Evolutionary conservation across 2,329 filamentous ascomycete genomes (phyloP).

Genomic region (Alternaria conjuncta): DNA sequence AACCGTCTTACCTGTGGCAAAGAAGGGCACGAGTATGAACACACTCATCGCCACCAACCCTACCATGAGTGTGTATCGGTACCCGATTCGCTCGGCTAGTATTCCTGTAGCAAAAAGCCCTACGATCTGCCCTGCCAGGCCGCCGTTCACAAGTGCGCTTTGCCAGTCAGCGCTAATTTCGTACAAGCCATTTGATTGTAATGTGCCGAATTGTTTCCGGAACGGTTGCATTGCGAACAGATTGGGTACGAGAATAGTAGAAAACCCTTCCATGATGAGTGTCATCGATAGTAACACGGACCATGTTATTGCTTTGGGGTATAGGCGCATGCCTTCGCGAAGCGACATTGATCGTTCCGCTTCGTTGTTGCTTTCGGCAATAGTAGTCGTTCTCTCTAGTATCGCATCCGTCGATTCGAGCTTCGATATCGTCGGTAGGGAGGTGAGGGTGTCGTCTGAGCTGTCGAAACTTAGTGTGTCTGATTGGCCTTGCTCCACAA

Average conservation of each 20-base stretch:
- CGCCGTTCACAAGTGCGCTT: constrained; percentile 50
- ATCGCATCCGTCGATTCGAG: background rate
- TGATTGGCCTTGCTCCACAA: background rate
- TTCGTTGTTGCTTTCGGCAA: background rate
- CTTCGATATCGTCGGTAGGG: background rate
- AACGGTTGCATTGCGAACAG: constrained; percentile 62
- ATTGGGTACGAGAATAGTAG: constrained; percentile 77
- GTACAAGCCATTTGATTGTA: constrained; percentile 26
- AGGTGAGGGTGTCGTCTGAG: background rate
- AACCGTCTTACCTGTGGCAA: constrained; percentile 14
- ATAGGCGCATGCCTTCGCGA: constrained; percentile 73
- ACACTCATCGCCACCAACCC: constrained; percentile 12
- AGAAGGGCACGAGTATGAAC: constrained; percentile 23
- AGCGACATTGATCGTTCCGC: constrained; percentile 52
- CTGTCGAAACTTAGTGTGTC: background rate
- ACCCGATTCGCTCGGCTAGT: constrained; percentile 49
- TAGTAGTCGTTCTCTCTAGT: background rate
- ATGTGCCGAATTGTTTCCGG: constrained; percentile 43
- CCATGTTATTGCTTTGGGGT: constrained; percentile 86
- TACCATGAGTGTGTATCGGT: constrained; percentile 20
- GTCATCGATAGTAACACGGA: constrained; percentile 81
- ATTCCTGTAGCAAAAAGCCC: constrained; percentile 52
- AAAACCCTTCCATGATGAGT: constrained; percentile 88
- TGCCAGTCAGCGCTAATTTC: constrained; percentile 52
- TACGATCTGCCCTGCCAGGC: constrained; percentile 47